Conservation (phyloP, 179 eudicot genomes). For the Silene coronaria region DNA sequence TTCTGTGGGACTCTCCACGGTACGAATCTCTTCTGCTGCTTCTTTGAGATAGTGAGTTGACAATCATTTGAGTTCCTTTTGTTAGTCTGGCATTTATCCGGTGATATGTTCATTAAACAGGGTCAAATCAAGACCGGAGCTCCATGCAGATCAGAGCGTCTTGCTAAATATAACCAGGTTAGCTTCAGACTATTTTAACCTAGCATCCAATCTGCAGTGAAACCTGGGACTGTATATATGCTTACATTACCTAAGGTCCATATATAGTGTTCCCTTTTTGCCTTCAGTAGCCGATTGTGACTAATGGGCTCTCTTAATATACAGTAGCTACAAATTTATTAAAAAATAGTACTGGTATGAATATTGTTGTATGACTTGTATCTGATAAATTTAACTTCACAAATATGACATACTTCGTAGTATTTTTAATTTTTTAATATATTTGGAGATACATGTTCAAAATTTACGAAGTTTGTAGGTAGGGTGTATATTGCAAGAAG, state of each 20-base stretch:
- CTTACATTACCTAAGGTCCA: no score
- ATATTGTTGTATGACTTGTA: no score
- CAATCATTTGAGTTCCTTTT: background rate
- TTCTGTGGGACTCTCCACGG: slow-evolving; percentile 92
- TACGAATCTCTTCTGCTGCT: slow-evolving; percentile 21
- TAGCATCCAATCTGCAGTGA: background rate
- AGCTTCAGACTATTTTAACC: background rate
- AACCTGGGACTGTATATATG: background rate
- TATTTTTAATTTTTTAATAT: no score
- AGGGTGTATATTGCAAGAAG: no score
- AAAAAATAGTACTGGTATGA: no score
- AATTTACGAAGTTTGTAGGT: no score
- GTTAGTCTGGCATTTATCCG: background rate
- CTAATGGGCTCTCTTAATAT: no score
- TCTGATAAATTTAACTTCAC: no score
- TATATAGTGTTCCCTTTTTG: background rate
- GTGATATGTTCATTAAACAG: slow-evolving; percentile 26
- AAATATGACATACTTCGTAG: no score
- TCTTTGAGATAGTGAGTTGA: background rate
- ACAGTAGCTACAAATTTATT: no score
- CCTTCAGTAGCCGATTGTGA: no score
- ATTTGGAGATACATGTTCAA: no score
- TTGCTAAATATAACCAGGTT: slow-evolving; percentile 96
- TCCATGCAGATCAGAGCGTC: slow-evolving; percentile 97
- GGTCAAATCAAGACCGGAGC: slow-evolving; percentile 99